Conservation (phyloP, 192 early-diverging fungal species). For the Linderina pennispora region DNA sequence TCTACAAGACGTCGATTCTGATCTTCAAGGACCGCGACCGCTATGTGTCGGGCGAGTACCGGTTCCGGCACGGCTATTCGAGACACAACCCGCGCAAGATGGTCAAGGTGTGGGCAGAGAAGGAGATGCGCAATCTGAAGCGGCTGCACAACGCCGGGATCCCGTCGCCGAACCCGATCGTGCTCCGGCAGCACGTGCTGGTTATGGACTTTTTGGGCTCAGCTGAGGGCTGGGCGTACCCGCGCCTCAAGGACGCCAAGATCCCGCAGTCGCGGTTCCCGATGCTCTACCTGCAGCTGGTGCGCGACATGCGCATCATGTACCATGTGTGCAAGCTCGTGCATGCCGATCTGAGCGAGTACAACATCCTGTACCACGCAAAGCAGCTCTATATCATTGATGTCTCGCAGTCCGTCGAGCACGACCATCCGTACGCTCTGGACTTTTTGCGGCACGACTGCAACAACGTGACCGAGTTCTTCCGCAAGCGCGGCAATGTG, state of each 20-base stretch:
- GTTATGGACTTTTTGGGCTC: conserved; percentile 95
- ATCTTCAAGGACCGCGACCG: conserved; percentile 97
- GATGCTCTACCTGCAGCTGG: conserved; percentile 73
- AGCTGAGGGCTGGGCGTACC: conserved; percentile 88
- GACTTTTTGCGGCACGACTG: conserved; percentile 96
- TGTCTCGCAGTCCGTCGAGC: conserved; percentile 97
- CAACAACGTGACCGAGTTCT: conserved; percentile 89
- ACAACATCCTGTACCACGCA: conserved; percentile 91
- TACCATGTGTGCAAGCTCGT: conserved; percentile 92
- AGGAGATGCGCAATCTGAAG: conserved; percentile 98
- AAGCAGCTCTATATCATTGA: conserved; percentile 87
- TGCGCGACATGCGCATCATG: conserved; percentile 84
- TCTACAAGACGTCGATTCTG: conserved; percentile 98
- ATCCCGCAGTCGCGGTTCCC: conserved; percentile 70
- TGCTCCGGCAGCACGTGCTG: conserved; percentile 88
- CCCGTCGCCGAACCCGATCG: conserved; percentile 81
- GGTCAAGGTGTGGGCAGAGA: conserved; percentile 98
- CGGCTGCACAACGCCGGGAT: conserved; percentile 80
- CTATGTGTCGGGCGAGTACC: conserved; percentile 92
- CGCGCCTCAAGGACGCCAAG: conserved; percentile 88
- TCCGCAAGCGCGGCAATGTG: conserved; percentile 65
- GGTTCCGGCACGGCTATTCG: conserved; percentile 92
- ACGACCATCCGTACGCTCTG: conserved; percentile 94
- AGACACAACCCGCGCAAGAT: conserved; percentile 96
- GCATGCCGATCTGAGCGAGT: conserved; percentile 96